phyloP scores from a whole-genome alignment of 2,329 filamentous ascomycete species.

The Fusarium protoensiforme region DNA sequence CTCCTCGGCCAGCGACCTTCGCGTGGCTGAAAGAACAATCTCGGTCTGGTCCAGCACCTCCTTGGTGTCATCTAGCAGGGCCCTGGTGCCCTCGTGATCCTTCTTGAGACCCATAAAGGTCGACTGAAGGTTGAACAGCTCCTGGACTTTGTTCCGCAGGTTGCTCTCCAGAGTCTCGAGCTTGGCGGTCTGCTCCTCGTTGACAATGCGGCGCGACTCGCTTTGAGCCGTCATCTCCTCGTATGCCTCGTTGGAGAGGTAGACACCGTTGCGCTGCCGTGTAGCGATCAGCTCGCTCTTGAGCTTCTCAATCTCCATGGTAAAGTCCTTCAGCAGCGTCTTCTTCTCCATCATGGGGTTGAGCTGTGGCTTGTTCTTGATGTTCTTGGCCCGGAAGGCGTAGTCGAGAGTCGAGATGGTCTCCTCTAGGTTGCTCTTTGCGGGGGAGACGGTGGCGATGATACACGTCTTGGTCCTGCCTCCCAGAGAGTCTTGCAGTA shows the following conservation, averaged over 20 bases:
- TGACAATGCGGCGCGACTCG: constrained; percentile 90
- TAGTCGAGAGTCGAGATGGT: constrained; percentile 99
- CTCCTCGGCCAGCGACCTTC: constrained; percentile 82
- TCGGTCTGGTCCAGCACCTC: constrained; percentile 89
- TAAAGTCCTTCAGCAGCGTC: constrained; percentile 89
- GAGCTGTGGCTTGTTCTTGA: constrained; percentile 95
- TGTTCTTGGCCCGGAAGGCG: constrained; percentile 97
- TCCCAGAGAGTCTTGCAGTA: constrained; percentile 96
- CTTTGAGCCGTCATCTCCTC: constrained; percentile 93
- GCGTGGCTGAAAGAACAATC: constrained; percentile 81
- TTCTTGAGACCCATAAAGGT: constrained; percentile 90
- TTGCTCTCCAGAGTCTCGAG: constrained; percentile 93
- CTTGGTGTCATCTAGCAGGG: constrained; percentile 81
- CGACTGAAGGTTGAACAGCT: constrained; percentile 86
- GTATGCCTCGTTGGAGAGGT: constrained; percentile 87
- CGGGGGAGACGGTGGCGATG: constrained; percentile 94
- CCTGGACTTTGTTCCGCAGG: constrained; percentile 91
- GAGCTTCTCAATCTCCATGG: constrained; percentile 90
- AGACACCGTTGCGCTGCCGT: constrained; percentile 93
- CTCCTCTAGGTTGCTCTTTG: constrained; percentile 95
- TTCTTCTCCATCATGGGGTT: constrained; percentile 95
- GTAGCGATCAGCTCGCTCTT: constrained; percentile 95
- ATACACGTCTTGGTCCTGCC: constrained; percentile 98
- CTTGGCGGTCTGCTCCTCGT: constrained; percentile 91
- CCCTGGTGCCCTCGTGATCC: constrained; percentile 82